Conservation (phyloP, 805 yeast species). For the Metschnikowia sp. region DNA sequence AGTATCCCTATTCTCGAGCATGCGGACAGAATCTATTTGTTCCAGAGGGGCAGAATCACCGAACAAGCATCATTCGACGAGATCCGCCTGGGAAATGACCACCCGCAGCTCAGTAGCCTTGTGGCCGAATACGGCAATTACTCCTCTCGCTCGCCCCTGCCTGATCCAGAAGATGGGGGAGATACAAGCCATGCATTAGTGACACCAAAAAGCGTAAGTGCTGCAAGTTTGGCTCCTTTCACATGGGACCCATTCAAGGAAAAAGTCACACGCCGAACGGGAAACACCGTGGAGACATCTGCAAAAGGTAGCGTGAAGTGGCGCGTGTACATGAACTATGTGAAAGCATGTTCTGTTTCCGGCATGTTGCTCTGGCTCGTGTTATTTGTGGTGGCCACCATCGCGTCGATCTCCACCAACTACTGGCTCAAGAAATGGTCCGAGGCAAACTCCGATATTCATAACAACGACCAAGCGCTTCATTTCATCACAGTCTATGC, state of each 20-base stretch:
- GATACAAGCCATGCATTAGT: neutral
- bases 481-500: constrained; percentile 54
- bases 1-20: constrained; percentile 9
- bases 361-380: constrained; percentile 43
- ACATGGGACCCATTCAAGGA: constrained; percentile 37
- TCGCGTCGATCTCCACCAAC: constrained; percentile 42
- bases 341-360: constrained; percentile 53
- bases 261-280: constrained; percentile 18
- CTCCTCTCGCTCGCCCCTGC: neutral
- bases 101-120: constrained; percentile 10
- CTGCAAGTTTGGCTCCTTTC: constrained; percentile 28
- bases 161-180: neutral
- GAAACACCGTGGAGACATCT: constrained; percentile 30
- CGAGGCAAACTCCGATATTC: constrained; percentile 44
- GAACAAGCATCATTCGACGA: constrained; percentile 9
- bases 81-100: neutral
- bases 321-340: constrained; percentile 51
- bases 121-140: constrained; percentile 4
- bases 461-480: constrained; percentile 39
- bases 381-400: constrained; percentile 29
- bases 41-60: constrained; percentile 12
- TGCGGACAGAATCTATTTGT: constrained; percentile 12
- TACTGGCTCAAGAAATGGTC: constrained; percentile 74
- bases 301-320: constrained; percentile 58
- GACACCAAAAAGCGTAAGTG: neutral